Conservation (phyloP, 768 basidiomycete species). For the Termitomyces heimii region DNA sequence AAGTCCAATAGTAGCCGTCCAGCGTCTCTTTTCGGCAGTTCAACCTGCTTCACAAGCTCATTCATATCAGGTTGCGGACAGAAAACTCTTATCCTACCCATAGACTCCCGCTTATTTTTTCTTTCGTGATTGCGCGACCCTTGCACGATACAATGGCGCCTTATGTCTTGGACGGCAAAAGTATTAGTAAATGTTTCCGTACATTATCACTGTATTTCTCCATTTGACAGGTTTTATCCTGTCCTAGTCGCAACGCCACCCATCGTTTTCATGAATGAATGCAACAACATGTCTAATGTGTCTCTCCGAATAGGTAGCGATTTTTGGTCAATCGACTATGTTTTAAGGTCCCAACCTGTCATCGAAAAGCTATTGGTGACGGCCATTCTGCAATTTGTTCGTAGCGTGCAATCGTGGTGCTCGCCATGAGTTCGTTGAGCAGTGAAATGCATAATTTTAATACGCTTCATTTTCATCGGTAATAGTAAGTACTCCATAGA, state of each 20-base stretch:
- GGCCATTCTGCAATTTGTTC: neutral
- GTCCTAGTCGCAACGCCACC: neutral
- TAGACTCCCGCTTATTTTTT: neutral
- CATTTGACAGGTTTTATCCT: neutral
- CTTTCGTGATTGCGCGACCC: neutral
- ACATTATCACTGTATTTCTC: neutral
- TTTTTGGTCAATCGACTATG: too few species aligned
- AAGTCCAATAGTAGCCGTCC: neutral
- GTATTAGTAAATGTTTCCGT: neutral
- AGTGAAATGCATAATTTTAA: neutral
- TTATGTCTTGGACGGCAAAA: neutral
- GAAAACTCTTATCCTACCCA: too few species aligned
- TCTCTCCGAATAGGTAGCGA: too few species aligned
- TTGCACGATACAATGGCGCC: neutral
- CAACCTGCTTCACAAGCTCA: too few species aligned
- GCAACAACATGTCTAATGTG: too few species aligned
- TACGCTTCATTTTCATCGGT: neutral
- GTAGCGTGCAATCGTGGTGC: too few species aligned
- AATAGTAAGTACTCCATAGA: too few species aligned
- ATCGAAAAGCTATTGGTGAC: neutral
- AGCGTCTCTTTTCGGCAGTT: too few species aligned
- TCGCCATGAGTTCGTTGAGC: neutral
- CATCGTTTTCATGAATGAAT: neutral
- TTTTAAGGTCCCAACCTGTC: too few species aligned
- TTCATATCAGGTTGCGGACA: too few species aligned